Percentiles rank a stretch among this genome's conserved stretches.
phyloP scores from a whole-genome alignment of 2,329 filamentous ascomycete species.

The Bipolaris cookei region DNA sequence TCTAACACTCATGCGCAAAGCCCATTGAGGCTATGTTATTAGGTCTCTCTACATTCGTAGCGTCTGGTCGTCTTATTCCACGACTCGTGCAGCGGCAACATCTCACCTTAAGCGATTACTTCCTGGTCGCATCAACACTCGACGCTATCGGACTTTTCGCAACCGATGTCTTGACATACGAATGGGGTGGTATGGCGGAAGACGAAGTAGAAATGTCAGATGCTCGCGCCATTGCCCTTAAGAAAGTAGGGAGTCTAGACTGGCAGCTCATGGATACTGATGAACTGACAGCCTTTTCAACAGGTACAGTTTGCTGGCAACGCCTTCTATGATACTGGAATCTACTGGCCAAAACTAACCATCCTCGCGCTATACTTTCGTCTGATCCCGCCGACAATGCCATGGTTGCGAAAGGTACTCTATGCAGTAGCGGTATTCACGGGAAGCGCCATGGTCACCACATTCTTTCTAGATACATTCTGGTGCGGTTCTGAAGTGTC shows the following conservation, averaged over 20 bases:
- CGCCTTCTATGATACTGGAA: slow-evolving; percentile 28
- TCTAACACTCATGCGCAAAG: slow-evolving; percentile 15
- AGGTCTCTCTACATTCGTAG: slow-evolving; percentile 19
- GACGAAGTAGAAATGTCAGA: slow-evolving; percentile 14
- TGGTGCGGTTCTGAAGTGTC: slow-evolving; percentile 28
- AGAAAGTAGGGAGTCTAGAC: slow-evolving; percentile 16
- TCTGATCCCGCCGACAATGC: slow-evolving; percentile 26
- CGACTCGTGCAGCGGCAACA: slow-evolving; percentile 21
- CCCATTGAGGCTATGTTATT: slow-evolving; percentile 22
- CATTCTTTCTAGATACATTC: slow-evolving; percentile 27
- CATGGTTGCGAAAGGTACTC: slow-evolving; percentile 21
- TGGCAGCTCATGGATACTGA: too few relatives aligned
- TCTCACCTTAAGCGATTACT: slow-evolving; percentile 24
- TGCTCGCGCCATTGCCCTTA: slow-evolving; percentile 19
- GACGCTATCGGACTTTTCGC: slow-evolving; percentile 26
- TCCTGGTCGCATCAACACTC: slow-evolving; percentile 25
- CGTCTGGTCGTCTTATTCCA: slow-evolving; percentile 26
- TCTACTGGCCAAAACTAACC: slow-evolving; percentile 28
- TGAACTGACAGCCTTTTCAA: not conserved
- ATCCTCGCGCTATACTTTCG: slow-evolving; percentile 26
- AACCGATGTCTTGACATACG: slow-evolving; percentile 30
- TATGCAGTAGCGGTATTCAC: slow-evolving; percentile 19
- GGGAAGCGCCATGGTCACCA: slow-evolving; percentile 20
- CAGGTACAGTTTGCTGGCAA: slow-evolving; percentile 29
- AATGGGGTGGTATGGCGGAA: slow-evolving; percentile 27